Evolutionary conservation across 2,329 filamentous ascomycete genomes (phyloP).

Genomic region (Trichoderma pleuroti): DNA sequence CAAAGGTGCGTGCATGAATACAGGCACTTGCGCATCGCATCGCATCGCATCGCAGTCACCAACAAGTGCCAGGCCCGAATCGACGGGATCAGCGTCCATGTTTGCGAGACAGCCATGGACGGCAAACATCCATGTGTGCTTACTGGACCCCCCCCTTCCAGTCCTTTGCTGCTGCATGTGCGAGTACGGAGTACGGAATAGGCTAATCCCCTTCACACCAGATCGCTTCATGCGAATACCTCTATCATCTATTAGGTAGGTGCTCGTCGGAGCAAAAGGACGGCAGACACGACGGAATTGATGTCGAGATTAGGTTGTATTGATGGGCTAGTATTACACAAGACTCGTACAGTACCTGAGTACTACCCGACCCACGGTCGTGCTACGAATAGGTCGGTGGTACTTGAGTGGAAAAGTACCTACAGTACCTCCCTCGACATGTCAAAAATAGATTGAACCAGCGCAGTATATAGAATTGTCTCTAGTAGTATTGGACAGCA

Average conservation of each 20-base stretch:
- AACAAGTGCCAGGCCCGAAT: conserved; percentile 6
- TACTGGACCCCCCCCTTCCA: not conserved
- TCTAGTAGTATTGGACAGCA: not conserved
- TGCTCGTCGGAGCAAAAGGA: not conserved
- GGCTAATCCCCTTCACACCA: not conserved
- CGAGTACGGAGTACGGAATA: not conserved
- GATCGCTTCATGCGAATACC: not conserved
- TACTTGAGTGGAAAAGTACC: not conserved
- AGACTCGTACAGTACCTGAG: not conserved
- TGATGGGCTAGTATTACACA: no score
- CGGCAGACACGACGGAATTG: not conserved
- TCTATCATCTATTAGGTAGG: not conserved
- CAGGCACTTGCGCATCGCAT: not conserved
- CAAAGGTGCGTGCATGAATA: not conserved
- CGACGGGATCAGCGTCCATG: conserved; percentile 9
- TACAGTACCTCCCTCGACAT: not conserved
- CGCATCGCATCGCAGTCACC: not conserved
- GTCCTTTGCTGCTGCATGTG: not conserved
- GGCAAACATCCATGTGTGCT: not conserved
- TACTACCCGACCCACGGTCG: not conserved
- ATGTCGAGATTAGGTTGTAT: no score
- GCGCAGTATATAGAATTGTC: not conserved
- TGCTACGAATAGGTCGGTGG: not conserved
- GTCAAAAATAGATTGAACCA: not conserved
- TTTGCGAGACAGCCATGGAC: not conserved